Evolutionary conservation across 257 asterid species (phyloP).

Genomic region (Echium plantagineum): DNA sequence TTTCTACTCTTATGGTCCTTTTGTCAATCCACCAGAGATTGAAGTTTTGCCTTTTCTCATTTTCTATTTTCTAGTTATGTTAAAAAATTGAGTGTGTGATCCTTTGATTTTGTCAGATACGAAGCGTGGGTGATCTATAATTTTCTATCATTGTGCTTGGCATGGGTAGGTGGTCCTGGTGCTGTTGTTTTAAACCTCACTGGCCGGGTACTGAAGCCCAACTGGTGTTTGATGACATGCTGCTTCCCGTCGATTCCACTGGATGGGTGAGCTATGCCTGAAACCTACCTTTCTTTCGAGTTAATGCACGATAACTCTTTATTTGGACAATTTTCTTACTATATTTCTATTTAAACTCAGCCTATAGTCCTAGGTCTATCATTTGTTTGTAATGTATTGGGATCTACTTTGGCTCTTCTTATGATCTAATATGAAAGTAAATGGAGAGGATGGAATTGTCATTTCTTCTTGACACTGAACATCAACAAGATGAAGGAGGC

Average conservation of each 20-base stretch:
- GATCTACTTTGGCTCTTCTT: neutral
- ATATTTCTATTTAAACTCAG: neutral
- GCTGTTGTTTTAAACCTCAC: constrained; percentile 85
- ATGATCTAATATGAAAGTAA: too few species aligned
- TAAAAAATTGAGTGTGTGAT: neutral
- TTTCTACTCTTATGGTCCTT: neutral
- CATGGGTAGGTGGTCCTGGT: constrained; percentile 99
- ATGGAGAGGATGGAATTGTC: neutral
- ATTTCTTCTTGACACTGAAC: neutral
- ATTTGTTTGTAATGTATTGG: too few species aligned
- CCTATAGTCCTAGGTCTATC: neutral
- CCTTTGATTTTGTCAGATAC: constrained; percentile 48
- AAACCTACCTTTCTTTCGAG: constrained; percentile 5
- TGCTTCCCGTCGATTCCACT: constrained; percentile 80
- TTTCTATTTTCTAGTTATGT: neutral
- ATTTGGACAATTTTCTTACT: neutral
- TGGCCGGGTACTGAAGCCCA: constrained; percentile 78
- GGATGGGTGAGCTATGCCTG: constrained; percentile 69
- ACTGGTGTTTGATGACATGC: constrained; percentile 91
- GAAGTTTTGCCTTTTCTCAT: neutral
- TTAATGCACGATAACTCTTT: neutral
- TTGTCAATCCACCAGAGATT: neutral
- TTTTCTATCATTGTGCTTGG: constrained; percentile 92
- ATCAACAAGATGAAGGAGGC: neutral
- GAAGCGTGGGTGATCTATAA: constrained; percentile 99